These are phyloP conservation scores for Nidula microcarpa DNA, from an alignment of 768 basidiomycete genomes.

Conservation along the genomic window DNA sequence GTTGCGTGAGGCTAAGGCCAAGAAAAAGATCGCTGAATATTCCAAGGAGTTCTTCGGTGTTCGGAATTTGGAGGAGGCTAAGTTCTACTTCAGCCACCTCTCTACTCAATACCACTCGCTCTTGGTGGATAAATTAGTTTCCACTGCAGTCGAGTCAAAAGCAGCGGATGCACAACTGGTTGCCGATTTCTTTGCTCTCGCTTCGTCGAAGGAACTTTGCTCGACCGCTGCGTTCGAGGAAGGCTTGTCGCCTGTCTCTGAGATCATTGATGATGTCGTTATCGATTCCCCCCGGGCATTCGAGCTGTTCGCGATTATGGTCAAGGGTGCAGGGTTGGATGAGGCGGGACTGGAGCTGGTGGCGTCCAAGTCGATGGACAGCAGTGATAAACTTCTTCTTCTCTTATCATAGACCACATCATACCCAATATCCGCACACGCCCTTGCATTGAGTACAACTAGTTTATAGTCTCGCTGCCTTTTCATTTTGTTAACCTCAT, in stretches of 20 bases:
- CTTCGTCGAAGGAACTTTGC: constrained; percentile 57
- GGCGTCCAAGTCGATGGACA: constrained; percentile 58
- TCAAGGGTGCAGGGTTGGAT: constrained; percentile 68
- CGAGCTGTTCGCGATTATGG: constrained; percentile 67
- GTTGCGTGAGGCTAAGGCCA: constrained; percentile 66
- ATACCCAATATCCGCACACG: constrained; percentile 16
- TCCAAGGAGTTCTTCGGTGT: constrained; percentile 84
- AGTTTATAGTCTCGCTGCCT: too few relatives aligned
- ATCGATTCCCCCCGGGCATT: constrained; percentile 90
- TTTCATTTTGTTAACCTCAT: too few relatives aligned
- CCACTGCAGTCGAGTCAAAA: constrained; percentile 76
- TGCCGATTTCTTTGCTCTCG: constrained; percentile 66
- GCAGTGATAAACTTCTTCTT: constrained; percentile 54
- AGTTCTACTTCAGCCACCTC: constrained; percentile 77
- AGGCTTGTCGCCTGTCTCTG: constrained; percentile 66
- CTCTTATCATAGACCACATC: constrained; percentile 49
- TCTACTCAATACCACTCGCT: constrained; percentile 57
- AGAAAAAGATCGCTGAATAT: constrained; percentile 78
- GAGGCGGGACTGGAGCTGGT: constrained; percentile 54
- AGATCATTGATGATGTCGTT: constrained; percentile 82
- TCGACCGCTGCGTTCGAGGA: constrained; percentile 64
- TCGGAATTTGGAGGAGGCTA: constrained; percentile 83
- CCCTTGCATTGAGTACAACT: constrained; percentile 20
- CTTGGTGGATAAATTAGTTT: constrained; percentile 75
- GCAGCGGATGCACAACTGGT: constrained; percentile 77